These are phyloP conservation scores for Fistulinella cinereoalba DNA, from an alignment of 1,284 basidiomycete species.

Conservation along the genomic window DNA sequence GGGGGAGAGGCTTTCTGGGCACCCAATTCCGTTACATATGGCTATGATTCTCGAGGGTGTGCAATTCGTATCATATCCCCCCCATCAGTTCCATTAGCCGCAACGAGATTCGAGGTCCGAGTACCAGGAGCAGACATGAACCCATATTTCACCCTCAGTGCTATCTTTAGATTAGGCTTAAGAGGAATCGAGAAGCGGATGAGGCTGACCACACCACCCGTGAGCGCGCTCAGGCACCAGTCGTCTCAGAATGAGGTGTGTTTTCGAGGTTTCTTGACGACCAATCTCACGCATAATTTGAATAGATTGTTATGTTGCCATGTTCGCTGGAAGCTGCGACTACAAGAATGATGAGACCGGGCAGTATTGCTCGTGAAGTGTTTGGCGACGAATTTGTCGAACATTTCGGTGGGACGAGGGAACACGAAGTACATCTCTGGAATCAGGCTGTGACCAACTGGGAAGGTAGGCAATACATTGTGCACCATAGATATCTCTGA, in stretches of 20 bases:
- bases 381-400: conserved; percentile 91
- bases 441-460: conserved; percentile 90
- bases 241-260: conserved; percentile 35
- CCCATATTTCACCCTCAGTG: conserved; percentile 83
- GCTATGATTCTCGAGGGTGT: conserved; percentile 91
- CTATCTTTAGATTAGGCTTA: conserved; percentile 84
- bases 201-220: conserved; percentile 68
- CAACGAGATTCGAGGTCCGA: conserved; percentile 87
- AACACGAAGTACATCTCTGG: conserved; percentile 85
- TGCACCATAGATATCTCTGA: conserved; percentile 12
- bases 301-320: conserved; percentile 69
- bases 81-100: conserved; percentile 75
- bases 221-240: conserved; percentile 44
- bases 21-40: conserved; percentile 89
- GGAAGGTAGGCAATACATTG: conserved; percentile 62
- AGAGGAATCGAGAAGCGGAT: conserved; percentile 83
- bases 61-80: conserved; percentile 90
- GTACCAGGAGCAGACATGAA: conserved; percentile 98
- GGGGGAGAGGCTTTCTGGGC: conserved; percentile 97
- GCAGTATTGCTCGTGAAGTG: conserved; percentile 81
- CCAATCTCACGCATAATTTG: neutral
- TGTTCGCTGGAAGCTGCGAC: conserved; percentile 79
- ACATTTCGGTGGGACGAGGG: conserved; percentile 88
- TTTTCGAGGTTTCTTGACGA: neutral
- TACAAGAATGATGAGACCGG: conserved; percentile 69